These are phyloP conservation scores for Pestalotiopsis sp. DNA, from an alignment of 2,329 filamentous ascomycete genomes.

Conservation along the genomic window DNA sequence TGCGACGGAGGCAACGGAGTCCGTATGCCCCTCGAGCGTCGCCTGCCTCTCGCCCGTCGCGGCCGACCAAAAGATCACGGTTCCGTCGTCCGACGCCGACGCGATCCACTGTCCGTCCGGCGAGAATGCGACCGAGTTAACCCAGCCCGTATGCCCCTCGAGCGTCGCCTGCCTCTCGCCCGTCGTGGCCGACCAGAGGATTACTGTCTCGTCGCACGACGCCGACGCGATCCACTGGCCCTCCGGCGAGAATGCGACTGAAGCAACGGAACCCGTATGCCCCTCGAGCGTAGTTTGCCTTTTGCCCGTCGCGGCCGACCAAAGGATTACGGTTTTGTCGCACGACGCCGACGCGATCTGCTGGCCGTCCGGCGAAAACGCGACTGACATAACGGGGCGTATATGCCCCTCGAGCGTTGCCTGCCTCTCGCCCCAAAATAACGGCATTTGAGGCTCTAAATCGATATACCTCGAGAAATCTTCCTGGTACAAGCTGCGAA, in stretches of 20 bases:
- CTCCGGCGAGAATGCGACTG: constrained; percentile 18
- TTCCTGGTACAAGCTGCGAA: constrained; percentile 23
- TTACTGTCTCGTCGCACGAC: too few species aligned
- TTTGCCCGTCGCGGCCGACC: constrained; percentile 6
- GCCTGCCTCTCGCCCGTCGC: too few species aligned
- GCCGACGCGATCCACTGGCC: constrained; percentile 11
- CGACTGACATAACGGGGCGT: neutral
- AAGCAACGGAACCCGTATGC: neutral
- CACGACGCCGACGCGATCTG: constrained; percentile 11
- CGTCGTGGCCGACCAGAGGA: too few species aligned
- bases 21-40: too few species aligned
- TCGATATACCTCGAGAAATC: constrained; percentile 20
- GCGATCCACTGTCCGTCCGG: too few species aligned
- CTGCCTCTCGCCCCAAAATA: constrained; percentile 15
- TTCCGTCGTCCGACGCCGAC: constrained; percentile 6
- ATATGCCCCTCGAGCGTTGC: constrained; percentile 16
- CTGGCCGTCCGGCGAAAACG: constrained; percentile 16
- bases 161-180: too few species aligned
- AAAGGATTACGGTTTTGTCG: constrained; percentile 17
- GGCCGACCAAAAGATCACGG: too few species aligned
- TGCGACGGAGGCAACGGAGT: too few species aligned
- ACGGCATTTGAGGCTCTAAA: constrained; percentile 9
- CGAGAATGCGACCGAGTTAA: too few species aligned
- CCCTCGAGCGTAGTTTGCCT: constrained; percentile 18
- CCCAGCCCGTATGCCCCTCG: too few species aligned